Conservation (phyloP, 2,329 filamentous ascomycete species). For the Colletotrichum viniferum region DNA sequence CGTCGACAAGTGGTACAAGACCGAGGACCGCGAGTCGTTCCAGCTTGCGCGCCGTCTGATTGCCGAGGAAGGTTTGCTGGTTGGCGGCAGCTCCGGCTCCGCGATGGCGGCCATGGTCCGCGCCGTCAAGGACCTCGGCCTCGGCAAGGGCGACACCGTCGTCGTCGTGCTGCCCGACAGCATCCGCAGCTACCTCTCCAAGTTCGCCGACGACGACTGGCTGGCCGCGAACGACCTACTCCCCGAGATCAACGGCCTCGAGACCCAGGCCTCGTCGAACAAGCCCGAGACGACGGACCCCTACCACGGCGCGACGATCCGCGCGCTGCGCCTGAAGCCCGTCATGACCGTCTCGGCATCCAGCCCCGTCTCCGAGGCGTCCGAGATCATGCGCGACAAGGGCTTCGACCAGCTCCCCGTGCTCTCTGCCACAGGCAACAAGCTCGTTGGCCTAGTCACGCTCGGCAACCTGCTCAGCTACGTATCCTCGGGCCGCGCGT, state of each 20-base stretch:
- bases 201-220: constrained; percentile 99
- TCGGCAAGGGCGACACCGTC: constrained; percentile 83
- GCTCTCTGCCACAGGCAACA: constrained; percentile 68
- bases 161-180: constrained; percentile 94
- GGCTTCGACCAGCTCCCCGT: constrained; percentile 98
- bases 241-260: constrained; percentile 53
- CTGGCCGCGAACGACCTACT: constrained; percentile 94
- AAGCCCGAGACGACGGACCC: constrained; percentile 61
- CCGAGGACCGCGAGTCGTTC: constrained; percentile 90
- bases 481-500: constrained; percentile 83
- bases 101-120: constrained; percentile 83
- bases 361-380: constrained; percentile 80
- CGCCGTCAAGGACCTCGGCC: constrained; percentile 76
- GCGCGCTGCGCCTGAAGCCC: constrained; percentile 86
- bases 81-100: constrained; percentile 92
- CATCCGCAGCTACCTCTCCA: constrained; percentile 95
- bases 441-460: constrained; percentile 90
- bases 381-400: constrained; percentile 98
- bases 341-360: constrained; percentile 81
- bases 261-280: constrained; percentile 46
- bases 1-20: constrained; percentile 98
- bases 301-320: constrained; percentile 80
- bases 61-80: constrained; percentile 89
- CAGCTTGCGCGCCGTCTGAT: constrained; percentile 88
- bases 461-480: constrained; percentile 93